These are phyloP conservation scores for Sporodiniella umbellata DNA, from an alignment of 371 early-diverging fungal genomes.

Conservation along the genomic window DNA sequence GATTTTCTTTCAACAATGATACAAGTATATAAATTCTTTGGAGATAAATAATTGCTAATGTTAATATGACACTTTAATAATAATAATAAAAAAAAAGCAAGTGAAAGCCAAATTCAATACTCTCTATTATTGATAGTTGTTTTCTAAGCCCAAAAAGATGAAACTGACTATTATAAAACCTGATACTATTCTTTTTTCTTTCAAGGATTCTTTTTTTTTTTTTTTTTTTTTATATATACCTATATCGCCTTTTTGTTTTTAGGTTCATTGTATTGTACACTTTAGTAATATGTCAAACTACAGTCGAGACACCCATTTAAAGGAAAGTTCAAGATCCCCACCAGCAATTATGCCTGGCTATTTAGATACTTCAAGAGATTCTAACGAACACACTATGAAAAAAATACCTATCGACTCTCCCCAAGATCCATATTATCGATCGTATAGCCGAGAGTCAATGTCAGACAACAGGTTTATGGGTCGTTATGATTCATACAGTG, in stretches of 20 bases:
- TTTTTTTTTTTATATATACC: slow-evolving; percentile 2
- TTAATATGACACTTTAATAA: too few relatives aligned
- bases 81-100: not conserved
- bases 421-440: too few relatives aligned
- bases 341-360: slow-evolving; percentile 19
- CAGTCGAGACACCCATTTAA: slow-evolving; percentile 6
- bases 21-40: too few relatives aligned
- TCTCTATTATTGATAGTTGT: too few relatives aligned
- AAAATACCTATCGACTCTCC: slow-evolving; percentile 20
- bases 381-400: slow-evolving; percentile 12
- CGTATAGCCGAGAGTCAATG: slow-evolving; percentile 5
- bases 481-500: slow-evolving; percentile 26
- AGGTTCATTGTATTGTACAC: too few relatives aligned
- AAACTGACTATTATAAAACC: too few relatives aligned
- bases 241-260: too few relatives aligned
- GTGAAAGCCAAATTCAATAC: not conserved
- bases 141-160: slow-evolving; percentile 4
- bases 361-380: slow-evolving; percentile 6
- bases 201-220: not conserved
- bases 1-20: too few relatives aligned
- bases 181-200: too few relatives aligned
- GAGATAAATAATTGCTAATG: too few relatives aligned
- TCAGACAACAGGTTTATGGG: slow-evolving; percentile 19
- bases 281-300: slow-evolving; percentile 14
- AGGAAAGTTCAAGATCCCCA: slow-evolving; percentile 5